A percentile compares a stretch with the other conserved stretches of the same genome.
phyloP scores from a whole-genome alignment of 805 yeast genomes.

The Pichia cabralensis region DNA sequence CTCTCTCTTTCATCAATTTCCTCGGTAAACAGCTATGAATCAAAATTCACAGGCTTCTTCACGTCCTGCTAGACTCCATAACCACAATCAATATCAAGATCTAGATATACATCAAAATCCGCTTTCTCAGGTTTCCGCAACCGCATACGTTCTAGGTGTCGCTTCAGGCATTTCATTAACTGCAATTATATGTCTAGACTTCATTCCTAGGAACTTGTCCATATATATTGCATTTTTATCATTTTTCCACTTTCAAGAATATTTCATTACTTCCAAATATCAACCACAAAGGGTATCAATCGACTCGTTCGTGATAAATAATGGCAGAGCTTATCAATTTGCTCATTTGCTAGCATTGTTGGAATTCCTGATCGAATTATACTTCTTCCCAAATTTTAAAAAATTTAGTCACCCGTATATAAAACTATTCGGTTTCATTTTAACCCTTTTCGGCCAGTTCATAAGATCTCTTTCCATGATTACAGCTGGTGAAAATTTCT shows the following conservation, averaged over 20 bases:
- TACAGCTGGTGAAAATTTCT: conserved; percentile 79
- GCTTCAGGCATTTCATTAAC: conserved; percentile 31
- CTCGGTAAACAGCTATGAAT: too few species aligned
- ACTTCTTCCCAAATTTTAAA: conserved; percentile 32
- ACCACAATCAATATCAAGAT: background rate
- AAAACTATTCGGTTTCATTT: conserved; percentile 34
- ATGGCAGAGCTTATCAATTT: conserved; percentile 50
- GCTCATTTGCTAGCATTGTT: conserved; percentile 48
- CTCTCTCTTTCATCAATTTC: too few species aligned
- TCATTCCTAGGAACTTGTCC: conserved; percentile 20
- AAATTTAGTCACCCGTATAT: background rate
- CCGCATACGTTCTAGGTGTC: conserved; percentile 36
- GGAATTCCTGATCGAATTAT: conserved; percentile 39
- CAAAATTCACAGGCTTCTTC: too few species aligned
- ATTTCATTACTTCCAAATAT: conserved; percentile 64
- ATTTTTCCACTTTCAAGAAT: conserved; percentile 75
- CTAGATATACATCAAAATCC: too few species aligned
- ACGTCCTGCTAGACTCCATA: background rate
- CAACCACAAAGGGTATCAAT: conserved; percentile 56
- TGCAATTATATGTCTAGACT: too few species aligned
- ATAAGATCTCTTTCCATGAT: conserved; percentile 73
- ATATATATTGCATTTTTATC: conserved; percentile 45
- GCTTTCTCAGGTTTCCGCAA: conserved; percentile 32
- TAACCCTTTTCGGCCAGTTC: conserved; percentile 53
- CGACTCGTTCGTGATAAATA: conserved; percentile 60